These are phyloP conservation scores for Candida koratica DNA, from an alignment of 805 yeast species.

Conservation along the genomic window DNA sequence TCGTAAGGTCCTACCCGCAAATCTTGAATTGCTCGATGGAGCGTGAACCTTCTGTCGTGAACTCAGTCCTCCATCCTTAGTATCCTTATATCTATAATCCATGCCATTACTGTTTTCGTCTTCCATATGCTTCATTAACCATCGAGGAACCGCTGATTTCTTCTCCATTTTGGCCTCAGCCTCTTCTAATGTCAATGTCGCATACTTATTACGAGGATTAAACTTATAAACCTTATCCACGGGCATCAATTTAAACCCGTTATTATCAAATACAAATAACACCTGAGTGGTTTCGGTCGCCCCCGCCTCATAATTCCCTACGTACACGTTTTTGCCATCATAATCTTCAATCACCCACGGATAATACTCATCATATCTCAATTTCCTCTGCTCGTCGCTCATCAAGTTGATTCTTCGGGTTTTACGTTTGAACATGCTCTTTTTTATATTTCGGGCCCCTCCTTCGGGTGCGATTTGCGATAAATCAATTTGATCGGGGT, in stretches of 20 bases:
- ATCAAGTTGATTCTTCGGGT: slow-evolving; percentile 79
- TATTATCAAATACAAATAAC: slow-evolving; percentile 75
- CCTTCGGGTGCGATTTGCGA: slow-evolving; percentile 91
- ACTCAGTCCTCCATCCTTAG: slow-evolving; percentile 8
- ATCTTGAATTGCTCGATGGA: slow-evolving; percentile 2
- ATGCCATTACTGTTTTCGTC: slow-evolving; percentile 45
- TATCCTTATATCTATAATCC: slow-evolving; percentile 45
- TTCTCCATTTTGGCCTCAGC: slow-evolving; percentile 94
- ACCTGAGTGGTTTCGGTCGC: slow-evolving; percentile 77
- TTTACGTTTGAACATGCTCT: slow-evolving; percentile 62
- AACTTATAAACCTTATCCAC: slow-evolving; percentile 91
- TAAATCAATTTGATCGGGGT: slow-evolving; percentile 42
- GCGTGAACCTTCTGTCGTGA: slow-evolving; percentile 12
- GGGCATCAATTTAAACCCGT: slow-evolving; percentile 90
- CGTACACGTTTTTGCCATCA: slow-evolving; percentile 91
- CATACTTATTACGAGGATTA: slow-evolving; percentile 89
- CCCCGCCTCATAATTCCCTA: slow-evolving; percentile 92
- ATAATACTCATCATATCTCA: slow-evolving; percentile 92
- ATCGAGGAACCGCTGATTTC: slow-evolving; percentile 74
- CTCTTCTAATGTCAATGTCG: slow-evolving; percentile 90
- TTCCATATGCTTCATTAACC: slow-evolving; percentile 91
- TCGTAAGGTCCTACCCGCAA: slow-evolving; percentile 24
- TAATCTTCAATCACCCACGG: slow-evolving; percentile 99
- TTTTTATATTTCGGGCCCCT: slow-evolving; percentile 68
- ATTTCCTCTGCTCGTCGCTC: slow-evolving; percentile 76